Conservation (phyloP, 192 early-diverging fungal species). For the Coemansia sp. region DNA sequence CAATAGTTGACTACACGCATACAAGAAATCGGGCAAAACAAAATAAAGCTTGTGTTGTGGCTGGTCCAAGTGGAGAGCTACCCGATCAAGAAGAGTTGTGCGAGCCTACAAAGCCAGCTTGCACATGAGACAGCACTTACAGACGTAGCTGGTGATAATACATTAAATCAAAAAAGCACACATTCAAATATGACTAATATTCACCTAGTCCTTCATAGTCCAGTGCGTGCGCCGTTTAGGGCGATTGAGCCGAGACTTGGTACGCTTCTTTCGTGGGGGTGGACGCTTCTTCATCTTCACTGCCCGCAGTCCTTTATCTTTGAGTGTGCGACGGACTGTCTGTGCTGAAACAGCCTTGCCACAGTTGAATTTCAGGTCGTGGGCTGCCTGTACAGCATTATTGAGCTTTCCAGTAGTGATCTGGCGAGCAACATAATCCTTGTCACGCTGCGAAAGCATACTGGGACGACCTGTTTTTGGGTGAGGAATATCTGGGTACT, state of each 20-base stretch:
- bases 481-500: not conserved
- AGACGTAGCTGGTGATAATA: too few species aligned
- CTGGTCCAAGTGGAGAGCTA: too few species aligned
- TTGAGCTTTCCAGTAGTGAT: not conserved
- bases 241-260: slow-evolving; percentile 3
- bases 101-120: too few species aligned
- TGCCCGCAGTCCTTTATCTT: not conserved
- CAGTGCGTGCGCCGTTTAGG: slow-evolving; percentile 19
- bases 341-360: not conserved
- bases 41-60: too few species aligned
- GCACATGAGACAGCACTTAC: too few species aligned
- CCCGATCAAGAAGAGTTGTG: too few species aligned
- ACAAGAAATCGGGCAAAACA: too few species aligned
- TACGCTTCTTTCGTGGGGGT: not conserved
- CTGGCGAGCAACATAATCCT: not conserved
- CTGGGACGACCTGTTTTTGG: not conserved
- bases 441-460: not conserved
- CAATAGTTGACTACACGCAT: too few species aligned
- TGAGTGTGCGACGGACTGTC: not conserved
- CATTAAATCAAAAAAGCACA: too few species aligned
- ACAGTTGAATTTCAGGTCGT: not conserved
- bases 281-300: not conserved
- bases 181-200: too few species aligned
- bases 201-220: slow-evolving; percentile 39
- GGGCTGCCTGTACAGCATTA: not conserved